These are phyloP conservation scores for Acrocalymma vagum DNA, from an alignment of 2,329 filamentous ascomycete genomes.

Conservation along the genomic window DNA sequence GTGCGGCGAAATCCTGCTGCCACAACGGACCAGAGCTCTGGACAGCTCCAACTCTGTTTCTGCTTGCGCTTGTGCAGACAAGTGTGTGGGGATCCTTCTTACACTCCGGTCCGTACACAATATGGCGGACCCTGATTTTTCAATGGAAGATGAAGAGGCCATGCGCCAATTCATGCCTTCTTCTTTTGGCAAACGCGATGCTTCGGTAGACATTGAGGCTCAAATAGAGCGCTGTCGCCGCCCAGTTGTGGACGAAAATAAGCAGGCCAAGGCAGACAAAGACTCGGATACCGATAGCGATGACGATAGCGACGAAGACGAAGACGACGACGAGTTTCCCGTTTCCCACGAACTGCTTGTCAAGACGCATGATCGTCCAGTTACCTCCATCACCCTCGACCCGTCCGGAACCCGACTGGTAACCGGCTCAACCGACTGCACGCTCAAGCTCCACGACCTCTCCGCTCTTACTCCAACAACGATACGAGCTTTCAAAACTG, in stretches of 20 bases:
- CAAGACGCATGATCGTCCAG: constrained; percentile 88
- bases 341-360: constrained; percentile 92
- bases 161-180: constrained; percentile 81
- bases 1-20: too few relatives aligned
- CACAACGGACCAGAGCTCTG: too few relatives aligned
- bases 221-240: constrained; percentile 85
- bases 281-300: constrained; percentile 41
- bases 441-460: constrained; percentile 93
- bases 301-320: constrained; percentile 60
- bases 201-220: constrained; percentile 75
- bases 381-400: constrained; percentile 86
- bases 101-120: too few relatives aligned
- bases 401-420: constrained; percentile 84
- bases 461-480: constrained; percentile 95
- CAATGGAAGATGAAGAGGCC: constrained; percentile 66
- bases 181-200: constrained; percentile 84
- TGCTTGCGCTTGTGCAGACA: too few relatives aligned
- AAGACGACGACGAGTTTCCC: constrained; percentile 82
- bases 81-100: too few relatives aligned
- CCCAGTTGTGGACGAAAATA: constrained; percentile 51
- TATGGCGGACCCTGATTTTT: too few relatives aligned
- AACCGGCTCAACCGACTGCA: constrained; percentile 91
- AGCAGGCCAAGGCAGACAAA: constrained; percentile 35
- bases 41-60: too few relatives aligned
- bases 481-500: constrained; percentile 88